phyloP scores from a whole-genome alignment of 768 basidiomycete species.

The Leccinum longicurvipes region DNA sequence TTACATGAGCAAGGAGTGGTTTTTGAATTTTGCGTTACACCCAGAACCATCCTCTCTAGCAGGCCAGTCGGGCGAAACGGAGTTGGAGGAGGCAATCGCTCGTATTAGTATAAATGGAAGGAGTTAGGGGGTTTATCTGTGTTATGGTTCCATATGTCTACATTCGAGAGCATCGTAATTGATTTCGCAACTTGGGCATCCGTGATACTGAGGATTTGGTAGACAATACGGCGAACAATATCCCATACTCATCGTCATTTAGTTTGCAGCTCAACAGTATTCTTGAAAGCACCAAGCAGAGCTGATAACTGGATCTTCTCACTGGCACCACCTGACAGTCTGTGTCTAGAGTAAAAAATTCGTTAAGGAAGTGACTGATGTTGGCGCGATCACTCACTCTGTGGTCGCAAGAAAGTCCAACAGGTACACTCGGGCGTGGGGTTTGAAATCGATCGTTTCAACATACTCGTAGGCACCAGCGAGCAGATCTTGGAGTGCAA shows the following conservation, averaged over 20 bases:
- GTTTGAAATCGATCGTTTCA: slow-evolving; percentile 80
- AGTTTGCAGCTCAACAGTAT: slow-evolving; percentile 74
- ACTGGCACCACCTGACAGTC: slow-evolving; percentile 86
- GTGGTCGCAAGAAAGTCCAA: slow-evolving; percentile 92
- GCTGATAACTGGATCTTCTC: slow-evolving; percentile 96
- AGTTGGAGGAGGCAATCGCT: slow-evolving; percentile 1
- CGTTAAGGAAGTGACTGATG: background rate
- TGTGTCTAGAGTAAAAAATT: slow-evolving; percentile 56
- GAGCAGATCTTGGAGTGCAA: slow-evolving; percentile 93
- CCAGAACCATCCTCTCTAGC: slow-evolving; percentile 49
- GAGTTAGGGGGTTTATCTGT: background rate
- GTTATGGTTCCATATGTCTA: background rate
- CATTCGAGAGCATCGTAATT: background rate
- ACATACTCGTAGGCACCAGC: slow-evolving; percentile 89
- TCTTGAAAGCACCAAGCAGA: slow-evolving; percentile 89
- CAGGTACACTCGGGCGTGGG: slow-evolving; percentile 84
- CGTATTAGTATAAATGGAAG: slow-evolving; percentile 5
- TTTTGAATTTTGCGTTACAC: slow-evolving; percentile 64
- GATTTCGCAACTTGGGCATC: background rate
- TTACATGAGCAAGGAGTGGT: slow-evolving; percentile 95
- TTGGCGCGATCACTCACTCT: slow-evolving; percentile 59
- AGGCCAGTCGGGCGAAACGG: background rate
- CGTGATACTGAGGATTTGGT: background rate
- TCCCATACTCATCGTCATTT: slow-evolving; percentile 28
- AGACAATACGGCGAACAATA: background rate